Conservation (phyloP, 805 yeast genomes). For the Dipodascus albidus region DNA sequence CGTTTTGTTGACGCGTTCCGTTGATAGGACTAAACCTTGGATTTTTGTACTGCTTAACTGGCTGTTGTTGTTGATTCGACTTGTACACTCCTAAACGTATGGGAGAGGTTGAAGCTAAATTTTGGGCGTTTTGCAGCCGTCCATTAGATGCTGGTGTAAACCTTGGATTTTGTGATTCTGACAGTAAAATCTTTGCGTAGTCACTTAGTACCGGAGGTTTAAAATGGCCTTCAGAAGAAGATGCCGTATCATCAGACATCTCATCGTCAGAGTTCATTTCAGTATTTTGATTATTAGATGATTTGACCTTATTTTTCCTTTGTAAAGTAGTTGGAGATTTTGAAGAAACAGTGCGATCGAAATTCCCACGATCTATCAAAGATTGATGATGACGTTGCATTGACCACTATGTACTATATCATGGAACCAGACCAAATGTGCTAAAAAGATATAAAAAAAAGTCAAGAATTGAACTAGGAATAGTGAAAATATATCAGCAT, state of each 20-base stretch:
- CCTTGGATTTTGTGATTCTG: constrained; percentile 13
- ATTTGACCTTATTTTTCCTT: background rate
- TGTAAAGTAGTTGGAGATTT: background rate
- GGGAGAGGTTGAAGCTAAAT: background rate
- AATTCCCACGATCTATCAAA: background rate
- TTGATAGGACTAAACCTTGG: background rate
- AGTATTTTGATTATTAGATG: background rate
- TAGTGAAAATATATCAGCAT: too few species aligned
- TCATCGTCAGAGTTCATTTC: constrained; percentile 21
- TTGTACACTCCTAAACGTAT: background rate
- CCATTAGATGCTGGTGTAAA: constrained; percentile 10
- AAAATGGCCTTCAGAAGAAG: constrained; percentile 35
- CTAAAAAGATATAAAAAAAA: too few species aligned
- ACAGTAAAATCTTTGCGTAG: constrained; percentile 43
- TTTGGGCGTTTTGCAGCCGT: background rate
- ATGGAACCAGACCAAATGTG: too few species aligned
- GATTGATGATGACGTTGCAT: background rate
- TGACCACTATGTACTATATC: background rate
- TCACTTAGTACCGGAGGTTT: constrained; percentile 51
- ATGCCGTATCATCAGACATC: constrained; percentile 21
- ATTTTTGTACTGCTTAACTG: constrained; percentile 6
- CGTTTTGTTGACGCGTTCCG: background rate
- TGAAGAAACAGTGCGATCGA: background rate
- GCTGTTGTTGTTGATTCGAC: constrained; percentile 14
- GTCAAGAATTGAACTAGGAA: background rate